Evolutionary conservation across 129 eudicot genomes (phyloP), one percentile per base, ranked within the genome.

Genomic region (Chrysanthemum makinoi): DNA sequence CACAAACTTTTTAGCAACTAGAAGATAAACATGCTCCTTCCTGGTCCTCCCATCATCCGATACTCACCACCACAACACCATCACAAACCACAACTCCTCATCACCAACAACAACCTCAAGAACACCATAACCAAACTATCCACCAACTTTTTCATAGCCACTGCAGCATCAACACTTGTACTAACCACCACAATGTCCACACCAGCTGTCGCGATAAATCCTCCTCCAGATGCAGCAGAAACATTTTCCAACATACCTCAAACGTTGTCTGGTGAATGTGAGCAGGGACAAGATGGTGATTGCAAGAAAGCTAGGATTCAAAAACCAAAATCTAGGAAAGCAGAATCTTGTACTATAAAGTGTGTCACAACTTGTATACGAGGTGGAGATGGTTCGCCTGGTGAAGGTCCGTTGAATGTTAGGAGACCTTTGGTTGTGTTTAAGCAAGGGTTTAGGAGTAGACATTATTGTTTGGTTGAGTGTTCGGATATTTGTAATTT

Each of bases 401-500:
- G 98, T 6, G 97, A 90, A 84, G 99, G 97, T 3, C 98, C 98
- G 71, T 58, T 93, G 10, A 93, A 87, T 54, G 75, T 93, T 14
- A 52, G 96, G 65, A 80, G 89, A 66, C 99, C 99, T 2, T 75
- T 94, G 26, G 90, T 94, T 53, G 97, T 94, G 14, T 94, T 94
- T 80, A 94, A 90, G 80, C 89, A 75, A 72, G 93, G 97, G 33
- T 94, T 94, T 54, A 82, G 97, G 52, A 94, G 88, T 56, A 96
- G 99, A 9, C 95, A 82, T 69, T 94, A 94, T 74, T 94, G 97
- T 74, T 78, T 92, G 83, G 88, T 84, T 44, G 98, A 92, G 79
- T 92, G 98, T 79, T 84, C 96, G 14, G 98, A 92, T 78, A 89
- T 92, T 5, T 92, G 98, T 70, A 92, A 92, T 78, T 89, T 92